Conservation (phyloP, 225 moss, liverwort and hornwort genomes). For the Asterella californica region DNA sequence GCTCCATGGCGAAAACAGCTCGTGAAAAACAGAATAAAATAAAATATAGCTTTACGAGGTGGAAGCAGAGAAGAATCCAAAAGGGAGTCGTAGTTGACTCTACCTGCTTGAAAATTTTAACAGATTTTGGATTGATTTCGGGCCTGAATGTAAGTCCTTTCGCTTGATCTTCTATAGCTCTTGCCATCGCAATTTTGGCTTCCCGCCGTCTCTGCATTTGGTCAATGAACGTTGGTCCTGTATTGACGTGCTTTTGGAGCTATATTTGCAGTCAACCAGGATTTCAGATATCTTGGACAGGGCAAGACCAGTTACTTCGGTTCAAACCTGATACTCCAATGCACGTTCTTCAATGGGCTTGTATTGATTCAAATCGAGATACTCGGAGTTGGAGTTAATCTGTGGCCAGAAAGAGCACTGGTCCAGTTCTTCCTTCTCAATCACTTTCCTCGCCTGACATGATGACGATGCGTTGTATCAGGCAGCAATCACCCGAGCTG, state of each 20-base stretch:
- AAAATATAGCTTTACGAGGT: no score
- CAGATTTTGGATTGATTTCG: conserved; percentile 67
- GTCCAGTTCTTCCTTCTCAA: conserved; percentile 79
- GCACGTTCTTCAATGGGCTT: conserved; percentile 77
- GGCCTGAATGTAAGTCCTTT: conserved; percentile 83
- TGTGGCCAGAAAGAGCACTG: conserved; percentile 79
- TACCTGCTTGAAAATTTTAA: conserved; percentile 68
- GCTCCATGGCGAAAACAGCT: no score
- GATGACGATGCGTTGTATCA: background rate
- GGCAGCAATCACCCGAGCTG: background rate
- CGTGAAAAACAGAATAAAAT: no score
- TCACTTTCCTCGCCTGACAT: conserved; percentile 64
- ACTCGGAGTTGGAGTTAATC: conserved; percentile 54
- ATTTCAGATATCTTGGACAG: background rate
- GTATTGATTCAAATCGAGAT: conserved; percentile 61
- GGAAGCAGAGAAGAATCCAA: background rate
- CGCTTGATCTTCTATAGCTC: conserved; percentile 62
- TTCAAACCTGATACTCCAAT: conserved; percentile 54
- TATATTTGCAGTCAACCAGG: background rate
- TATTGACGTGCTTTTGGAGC: background rate
- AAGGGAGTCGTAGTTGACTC: background rate
- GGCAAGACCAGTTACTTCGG: background rate
- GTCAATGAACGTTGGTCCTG: background rate
- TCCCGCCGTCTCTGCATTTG: conserved; percentile 57
- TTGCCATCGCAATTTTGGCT: conserved; percentile 54